Evolutionary conservation across 805 yeast genomes (phyloP).

Genomic region (Pichia paraexigua): DNA sequence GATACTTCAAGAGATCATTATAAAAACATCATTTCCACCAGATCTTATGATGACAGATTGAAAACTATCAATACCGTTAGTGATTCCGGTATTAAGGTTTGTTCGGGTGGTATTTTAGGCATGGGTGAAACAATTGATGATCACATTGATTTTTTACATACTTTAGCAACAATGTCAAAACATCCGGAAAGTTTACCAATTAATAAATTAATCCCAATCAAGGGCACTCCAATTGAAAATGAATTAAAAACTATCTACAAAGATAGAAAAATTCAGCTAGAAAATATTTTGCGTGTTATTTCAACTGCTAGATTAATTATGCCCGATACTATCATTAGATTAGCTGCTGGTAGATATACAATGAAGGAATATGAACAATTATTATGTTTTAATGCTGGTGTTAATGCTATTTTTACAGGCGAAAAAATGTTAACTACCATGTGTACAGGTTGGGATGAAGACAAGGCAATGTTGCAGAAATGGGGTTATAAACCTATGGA

Average conservation of each 20-base stretch:
- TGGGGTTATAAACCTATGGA: constrained; percentile 45
- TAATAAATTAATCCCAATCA: constrained; percentile 67
- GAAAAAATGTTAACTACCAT: constrained; percentile 74
- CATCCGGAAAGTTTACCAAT: constrained; percentile 83
- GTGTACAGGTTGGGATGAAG: constrained; percentile 83
- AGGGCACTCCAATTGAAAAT: constrained; percentile 68
- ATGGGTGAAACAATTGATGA: constrained; percentile 69
- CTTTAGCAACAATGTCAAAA: constrained; percentile 56
- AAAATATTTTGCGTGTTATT: constrained; percentile 56
- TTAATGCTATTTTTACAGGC: constrained; percentile 77
- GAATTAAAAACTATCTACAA: constrained; percentile 33
- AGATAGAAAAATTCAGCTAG: constrained; percentile 43
- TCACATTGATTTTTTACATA: constrained; percentile 58
- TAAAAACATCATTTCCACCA: constrained; percentile 61
- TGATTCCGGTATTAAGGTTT: constrained; percentile 51
- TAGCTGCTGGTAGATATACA: constrained; percentile 77
- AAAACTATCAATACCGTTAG: constrained; percentile 58
- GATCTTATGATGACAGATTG: constrained; percentile 65
- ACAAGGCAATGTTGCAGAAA: constrained; percentile 52
- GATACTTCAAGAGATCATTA: constrained; percentile 76
- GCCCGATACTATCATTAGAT: constrained; percentile 63
- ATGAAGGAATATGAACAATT: constrained; percentile 74
- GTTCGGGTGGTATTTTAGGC: constrained; percentile 77
- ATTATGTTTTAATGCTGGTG: constrained; percentile 68
- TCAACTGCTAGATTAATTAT: constrained; percentile 70